phyloP scores from a whole-genome alignment of 139 green algal genomes.

The Zygnema cylindricum region DNA sequence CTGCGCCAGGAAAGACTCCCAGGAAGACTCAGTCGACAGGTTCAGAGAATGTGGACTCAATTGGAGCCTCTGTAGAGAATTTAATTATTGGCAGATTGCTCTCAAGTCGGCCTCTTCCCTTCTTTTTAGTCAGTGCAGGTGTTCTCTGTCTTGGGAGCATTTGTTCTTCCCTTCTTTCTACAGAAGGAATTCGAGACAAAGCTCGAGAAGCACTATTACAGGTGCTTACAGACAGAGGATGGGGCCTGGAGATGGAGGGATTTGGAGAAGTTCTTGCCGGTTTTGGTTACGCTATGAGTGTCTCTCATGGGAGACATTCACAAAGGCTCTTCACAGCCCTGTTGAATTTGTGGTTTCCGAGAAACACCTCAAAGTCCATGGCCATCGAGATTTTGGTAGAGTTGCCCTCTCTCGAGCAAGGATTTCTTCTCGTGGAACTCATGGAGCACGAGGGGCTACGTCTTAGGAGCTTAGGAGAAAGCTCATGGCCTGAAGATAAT shows the following conservation, averaged over 20 bases:
- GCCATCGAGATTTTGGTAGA: neutral
- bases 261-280: neutral
- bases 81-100: neutral
- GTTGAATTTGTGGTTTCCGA: neutral
- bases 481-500: neutral
- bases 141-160: neutral
- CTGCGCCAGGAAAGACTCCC: neutral
- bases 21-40: neutral
- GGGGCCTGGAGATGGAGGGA: neutral
- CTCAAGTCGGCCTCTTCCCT: neutral
- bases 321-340: neutral
- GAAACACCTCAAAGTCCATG: neutral
- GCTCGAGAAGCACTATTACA: neutral
- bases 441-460: conserved; percentile 3
- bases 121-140: neutral
- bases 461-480: neutral
- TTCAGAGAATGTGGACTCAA: neutral
- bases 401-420: neutral
- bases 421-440: neutral
- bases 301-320: neutral
- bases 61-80: neutral
- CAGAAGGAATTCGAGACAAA: neutral
- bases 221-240: neutral
- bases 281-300: conserved; percentile 19
- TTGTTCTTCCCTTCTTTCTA: neutral